These are phyloP conservation scores for Xylariaceae sp. DNA, from an alignment of 2,329 filamentous ascomycete species.

Conservation along the genomic window DNA sequence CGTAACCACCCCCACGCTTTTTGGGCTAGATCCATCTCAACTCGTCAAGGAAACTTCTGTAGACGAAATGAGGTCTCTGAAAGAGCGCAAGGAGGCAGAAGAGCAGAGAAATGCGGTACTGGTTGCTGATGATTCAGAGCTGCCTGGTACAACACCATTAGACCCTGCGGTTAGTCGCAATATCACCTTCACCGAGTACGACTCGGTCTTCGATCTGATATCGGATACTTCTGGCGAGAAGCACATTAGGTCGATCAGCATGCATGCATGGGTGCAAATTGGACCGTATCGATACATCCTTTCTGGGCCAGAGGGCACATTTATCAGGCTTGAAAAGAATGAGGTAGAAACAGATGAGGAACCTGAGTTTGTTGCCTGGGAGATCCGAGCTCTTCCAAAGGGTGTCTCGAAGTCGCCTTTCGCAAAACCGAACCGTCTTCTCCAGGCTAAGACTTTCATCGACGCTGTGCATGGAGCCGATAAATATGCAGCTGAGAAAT, in stretches of 20 bases:
- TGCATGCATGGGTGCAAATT: conserved; percentile 78
- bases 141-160: not conserved
- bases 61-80: conserved; percentile 58
- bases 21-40: conserved; percentile 83
- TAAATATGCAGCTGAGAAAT: conserved; percentile 68
- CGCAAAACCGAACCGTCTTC: conserved; percentile 66
- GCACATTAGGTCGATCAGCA: conserved; percentile 74
- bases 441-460: conserved; percentile 62
- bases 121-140: conserved; percentile 5
- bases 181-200: conserved; percentile 85
- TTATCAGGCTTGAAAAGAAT: conserved; percentile 50
- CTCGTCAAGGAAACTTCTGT: conserved; percentile 66
- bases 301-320: conserved; percentile 61
- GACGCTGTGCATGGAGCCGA: conserved; percentile 84
- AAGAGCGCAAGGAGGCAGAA: conserved; percentile 45
- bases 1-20: conserved; percentile 85
- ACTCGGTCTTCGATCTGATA: conserved; percentile 86
- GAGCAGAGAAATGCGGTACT: conserved; percentile 33
- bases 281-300: conserved; percentile 70
- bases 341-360: conserved; percentile 28
- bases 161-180: conserved; percentile 30
- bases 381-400: conserved; percentile 47
- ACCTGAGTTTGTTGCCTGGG: conserved; percentile 42
- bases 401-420: conserved; percentile 56
- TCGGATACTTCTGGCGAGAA: conserved; percentile 75